Evolutionary conservation across 306 rosid species (phyloP).

Genomic region (Ochetophila trinervis): DNA sequence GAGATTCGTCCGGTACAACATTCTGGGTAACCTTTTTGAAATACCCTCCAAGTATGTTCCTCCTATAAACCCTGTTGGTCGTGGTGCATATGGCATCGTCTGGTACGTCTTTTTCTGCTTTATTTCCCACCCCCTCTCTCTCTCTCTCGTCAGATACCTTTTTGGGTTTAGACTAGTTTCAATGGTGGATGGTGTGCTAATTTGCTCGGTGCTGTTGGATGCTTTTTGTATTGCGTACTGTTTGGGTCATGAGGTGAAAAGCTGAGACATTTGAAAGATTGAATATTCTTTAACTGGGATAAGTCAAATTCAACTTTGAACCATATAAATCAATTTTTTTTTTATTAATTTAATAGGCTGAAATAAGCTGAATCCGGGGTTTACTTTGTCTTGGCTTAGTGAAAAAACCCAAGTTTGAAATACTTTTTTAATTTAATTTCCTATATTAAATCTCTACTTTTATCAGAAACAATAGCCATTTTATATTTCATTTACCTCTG

Average conservation of each 20-base stretch:
- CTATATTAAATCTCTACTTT: background rate
- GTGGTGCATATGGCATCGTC: constrained; percentile 96
- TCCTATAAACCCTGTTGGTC: constrained; percentile 85
- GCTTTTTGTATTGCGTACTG: background rate
- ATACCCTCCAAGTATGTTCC: constrained; percentile 71
- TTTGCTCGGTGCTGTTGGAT: background rate
- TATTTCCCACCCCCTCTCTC: no score
- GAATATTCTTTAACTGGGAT: background rate
- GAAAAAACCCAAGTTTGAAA: background rate
- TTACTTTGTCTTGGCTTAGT: background rate
- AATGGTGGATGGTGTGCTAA: background rate
- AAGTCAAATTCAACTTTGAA: constrained; percentile 3
- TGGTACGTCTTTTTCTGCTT: constrained; percentile 40
- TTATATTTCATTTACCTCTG: background rate
- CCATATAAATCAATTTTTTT: background rate
- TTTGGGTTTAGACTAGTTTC: constrained; percentile 25
- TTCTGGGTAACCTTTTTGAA: constrained; percentile 74
- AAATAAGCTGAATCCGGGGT: background rate
- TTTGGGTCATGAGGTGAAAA: constrained; percentile 5
- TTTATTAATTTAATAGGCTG: background rate
- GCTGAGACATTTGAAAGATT: background rate
- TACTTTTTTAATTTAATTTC: background rate
- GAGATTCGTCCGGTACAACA: constrained; percentile 57
- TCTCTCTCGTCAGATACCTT: background rate
- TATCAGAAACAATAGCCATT: background rate